Evolutionary conservation across 257 asterid genomes (phyloP).

Genomic region (Prunella vulgaris): DNA sequence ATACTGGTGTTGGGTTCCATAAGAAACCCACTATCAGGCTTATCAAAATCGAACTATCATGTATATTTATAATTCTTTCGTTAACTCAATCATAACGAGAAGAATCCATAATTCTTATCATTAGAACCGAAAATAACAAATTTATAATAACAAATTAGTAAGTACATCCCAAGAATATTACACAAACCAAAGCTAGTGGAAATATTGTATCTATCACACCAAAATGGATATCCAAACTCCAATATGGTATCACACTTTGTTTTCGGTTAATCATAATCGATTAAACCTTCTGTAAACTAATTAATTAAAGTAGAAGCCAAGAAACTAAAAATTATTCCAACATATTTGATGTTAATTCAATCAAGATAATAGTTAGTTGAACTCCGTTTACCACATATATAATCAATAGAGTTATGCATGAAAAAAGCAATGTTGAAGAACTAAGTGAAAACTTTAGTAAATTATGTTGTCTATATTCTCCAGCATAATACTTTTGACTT

Average conservation of each 20-base stretch:
- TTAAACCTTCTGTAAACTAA: neutral
- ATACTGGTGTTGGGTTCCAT: no score
- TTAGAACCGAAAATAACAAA: no score
- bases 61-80: no score
- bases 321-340: neutral
- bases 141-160: no score
- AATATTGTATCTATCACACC: neutral
- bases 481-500: constrained; percentile 80
- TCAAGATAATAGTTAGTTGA: neutral
- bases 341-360: neutral
- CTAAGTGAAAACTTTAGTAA: neutral
- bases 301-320: neutral
- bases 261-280: neutral
- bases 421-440: neutral
- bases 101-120: no score
- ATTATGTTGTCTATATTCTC: constrained; percentile 86
- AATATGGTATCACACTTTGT: neutral
- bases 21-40: no score
- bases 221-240: neutral
- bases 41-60: no score
- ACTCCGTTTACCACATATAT: no score
- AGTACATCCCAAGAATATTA: no score
- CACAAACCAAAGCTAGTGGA: neutral
- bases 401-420: no score
- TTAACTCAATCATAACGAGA: no score